phyloP scores from a whole-genome alignment of 2,329 filamentous ascomycete genomes.

The Lasiodiplodia citricola region DNA sequence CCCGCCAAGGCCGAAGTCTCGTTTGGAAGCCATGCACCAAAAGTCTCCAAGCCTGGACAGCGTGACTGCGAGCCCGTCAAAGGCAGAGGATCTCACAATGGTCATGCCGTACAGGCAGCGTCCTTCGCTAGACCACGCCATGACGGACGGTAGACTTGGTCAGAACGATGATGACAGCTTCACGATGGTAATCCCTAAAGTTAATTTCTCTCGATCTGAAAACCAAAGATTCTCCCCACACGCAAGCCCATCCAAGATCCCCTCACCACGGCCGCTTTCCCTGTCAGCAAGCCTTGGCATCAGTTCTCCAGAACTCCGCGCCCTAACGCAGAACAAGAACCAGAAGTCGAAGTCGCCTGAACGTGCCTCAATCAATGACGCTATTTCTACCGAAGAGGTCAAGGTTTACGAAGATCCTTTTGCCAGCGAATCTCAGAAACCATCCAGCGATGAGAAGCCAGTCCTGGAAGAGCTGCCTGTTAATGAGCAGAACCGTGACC shows the following conservation, averaged over 20 bases:
- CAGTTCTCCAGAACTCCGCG: slow-evolving; percentile 1
- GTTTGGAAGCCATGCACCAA: slow-evolving; percentile 37
- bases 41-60: slow-evolving; percentile 40
- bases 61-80: slow-evolving; percentile 41
- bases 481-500: slow-evolving; percentile 51
- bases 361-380: slow-evolving; percentile 2
- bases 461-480: slow-evolving; percentile 59
- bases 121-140: slow-evolving; percentile 46
- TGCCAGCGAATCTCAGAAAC: slow-evolving; percentile 41
- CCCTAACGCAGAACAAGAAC: slow-evolving; percentile 36
- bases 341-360: slow-evolving; percentile 30
- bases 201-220: slow-evolving; percentile 31
- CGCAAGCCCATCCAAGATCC: slow-evolving; percentile 35
- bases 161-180: slow-evolving; percentile 53
- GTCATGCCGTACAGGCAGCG: slow-evolving; percentile 46
- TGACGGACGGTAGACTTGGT: slow-evolving; percentile 46
- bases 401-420: slow-evolving; percentile 62
- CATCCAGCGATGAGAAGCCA: slow-evolving; percentile 39
- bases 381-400: slow-evolving; percentile 44
- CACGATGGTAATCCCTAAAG: slow-evolving; percentile 56
- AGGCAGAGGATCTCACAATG: slow-evolving; percentile 55
- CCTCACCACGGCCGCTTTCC: slow-evolving; percentile 7
- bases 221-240: slow-evolving; percentile 25
- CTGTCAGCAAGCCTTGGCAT: slow-evolving; percentile 15
- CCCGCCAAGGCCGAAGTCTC: slow-evolving; percentile 44